Evolutionary conservation across 202 grass and related monocot species (phyloP), one percentile per base, ranked within the genome.

Genomic region (Digitaria exilis): DNA sequence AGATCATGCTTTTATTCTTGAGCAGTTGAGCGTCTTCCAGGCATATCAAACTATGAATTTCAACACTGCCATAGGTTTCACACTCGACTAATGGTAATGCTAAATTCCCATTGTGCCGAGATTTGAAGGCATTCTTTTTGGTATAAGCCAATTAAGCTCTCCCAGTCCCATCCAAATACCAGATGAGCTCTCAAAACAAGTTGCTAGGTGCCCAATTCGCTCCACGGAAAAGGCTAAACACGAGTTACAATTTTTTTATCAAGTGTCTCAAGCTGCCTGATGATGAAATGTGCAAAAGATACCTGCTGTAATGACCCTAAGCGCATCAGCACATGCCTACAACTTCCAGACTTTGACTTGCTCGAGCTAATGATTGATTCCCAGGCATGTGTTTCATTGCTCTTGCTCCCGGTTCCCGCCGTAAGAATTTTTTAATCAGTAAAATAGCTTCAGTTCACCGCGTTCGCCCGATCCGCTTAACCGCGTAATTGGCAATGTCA

Each of bases 241-340:
- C n/a, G 55, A 57, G 55, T 19, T 0, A 4, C 12, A 12, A 13
- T n/a, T 4, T 22, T 57, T 25, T 11, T 57, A 5, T 70, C 9
- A 18, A 69, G 13, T 48, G 13, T 46, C 44, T 70, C 14, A 18
- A 28, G 12, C 14, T 76, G 35, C 13, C 41, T 45, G 22, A 22
- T n/a, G 4, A 18, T 9, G 55, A 18, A 77, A 63, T 42, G 57
- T 46, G 75, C 14, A 56, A 61, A 6, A 16, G 9, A 4, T 62
- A 44, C 16, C 25, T 7, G 56, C 45, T 46, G 18, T 62, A 14
- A 31, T 15, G 58, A 78, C 75, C 42, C 46, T 46, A n/a, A 13
- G 42, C 9, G 42, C 75, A 31, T 61, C 75, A 48, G 25, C 75
- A 78, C 58, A 48, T 78, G 75, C 42, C 39, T 11, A 13, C 9